Conservation (phyloP, 1,284 basidiomycete species). For the Heterobasidion occidentale region DNA sequence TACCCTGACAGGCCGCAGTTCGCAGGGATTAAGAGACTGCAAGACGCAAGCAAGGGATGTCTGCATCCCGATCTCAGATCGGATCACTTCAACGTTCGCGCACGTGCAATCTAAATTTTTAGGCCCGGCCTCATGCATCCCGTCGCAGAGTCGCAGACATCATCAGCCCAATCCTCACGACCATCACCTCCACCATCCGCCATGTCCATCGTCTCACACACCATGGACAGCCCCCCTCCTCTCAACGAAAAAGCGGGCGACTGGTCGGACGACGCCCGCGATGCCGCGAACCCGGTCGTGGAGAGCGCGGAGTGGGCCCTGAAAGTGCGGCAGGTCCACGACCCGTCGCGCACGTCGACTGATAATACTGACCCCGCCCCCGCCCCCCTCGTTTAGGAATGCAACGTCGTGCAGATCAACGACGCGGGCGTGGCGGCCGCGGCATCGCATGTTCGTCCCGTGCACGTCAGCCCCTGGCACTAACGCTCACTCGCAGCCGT, state of each 20-base stretch:
- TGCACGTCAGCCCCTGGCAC: background rate
- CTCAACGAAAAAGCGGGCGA: background rate
- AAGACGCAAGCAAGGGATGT: no score
- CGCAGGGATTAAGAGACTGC: no score
- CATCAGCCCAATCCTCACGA: no score
- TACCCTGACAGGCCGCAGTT: no score
- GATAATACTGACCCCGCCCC: background rate
- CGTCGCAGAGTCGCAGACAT: no score
- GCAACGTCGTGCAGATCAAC: slow-evolving; percentile 50
- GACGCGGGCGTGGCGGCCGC: slow-evolving; percentile 48
- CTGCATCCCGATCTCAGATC: no score
- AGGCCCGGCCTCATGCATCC: no score
- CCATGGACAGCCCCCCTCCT: no score
- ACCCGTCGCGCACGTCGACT: background rate
- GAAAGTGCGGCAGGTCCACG: slow-evolving; percentile 25
- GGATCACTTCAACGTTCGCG: no score
- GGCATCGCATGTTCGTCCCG: slow-evolving; percentile 48
- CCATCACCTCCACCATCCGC: no score
- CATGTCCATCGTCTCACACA: no score
- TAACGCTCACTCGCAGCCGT: background rate
- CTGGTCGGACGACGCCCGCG: background rate
- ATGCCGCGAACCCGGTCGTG: slow-evolving; percentile 38
- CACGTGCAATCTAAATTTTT: no score
- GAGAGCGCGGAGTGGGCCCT: slow-evolving; percentile 42
- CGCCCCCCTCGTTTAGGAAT: slow-evolving; percentile 31